Evolutionary conservation across 257 asterid species (phyloP), one percentile per base, ranked within the genome.

Genomic region (Ilex asprella): DNA sequence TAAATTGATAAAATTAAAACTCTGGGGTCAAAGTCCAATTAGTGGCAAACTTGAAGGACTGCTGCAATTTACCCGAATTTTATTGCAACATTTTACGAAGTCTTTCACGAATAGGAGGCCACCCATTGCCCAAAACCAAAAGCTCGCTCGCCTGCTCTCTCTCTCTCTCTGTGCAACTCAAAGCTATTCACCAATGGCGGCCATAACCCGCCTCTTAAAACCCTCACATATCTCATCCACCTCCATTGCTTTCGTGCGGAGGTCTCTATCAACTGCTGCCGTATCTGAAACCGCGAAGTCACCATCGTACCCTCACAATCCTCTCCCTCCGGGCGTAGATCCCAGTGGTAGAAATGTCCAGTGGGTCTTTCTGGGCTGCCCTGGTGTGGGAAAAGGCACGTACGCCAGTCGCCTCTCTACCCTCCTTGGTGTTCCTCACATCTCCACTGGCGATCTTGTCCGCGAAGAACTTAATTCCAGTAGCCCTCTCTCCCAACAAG

Each of bases 361-460:
- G 71, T 93, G 97, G 97, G 97, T 89, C 0, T 93, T 93, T 64
- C 71, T 89, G 66, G 96, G 99, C 2, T 85, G 97, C 70, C 99
- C 99, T 1, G 99, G 99, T 58, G 99, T 93, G 9, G 99, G 99
- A 60, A 93, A 89, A 67, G 97, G 99, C 6, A 93, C 99, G 6
- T 89, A 86, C 73, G 97, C 97, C 62, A 93, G 99, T 59, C 91
- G 99, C 3, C 95, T 93, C 30, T 87, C 96, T 9, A 56, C 69
- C 41, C 86, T 81, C 59, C 93, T 93, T 56, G 87, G 94, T 32
- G 99, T 87, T 30, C 99, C 99, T 10, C 99, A 93, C 70, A 87
- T 89, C 70, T 95, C 99, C 49, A 93, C 99, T 41, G 99, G 99
- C 35, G 99, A 93, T 87, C 97, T 93, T 65, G 97, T 93, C 54